Base-by-base conservation (phyloP, 2,329 filamentous ascomycete genomes). In the Talaromyces albobiverticillius region DNA sequence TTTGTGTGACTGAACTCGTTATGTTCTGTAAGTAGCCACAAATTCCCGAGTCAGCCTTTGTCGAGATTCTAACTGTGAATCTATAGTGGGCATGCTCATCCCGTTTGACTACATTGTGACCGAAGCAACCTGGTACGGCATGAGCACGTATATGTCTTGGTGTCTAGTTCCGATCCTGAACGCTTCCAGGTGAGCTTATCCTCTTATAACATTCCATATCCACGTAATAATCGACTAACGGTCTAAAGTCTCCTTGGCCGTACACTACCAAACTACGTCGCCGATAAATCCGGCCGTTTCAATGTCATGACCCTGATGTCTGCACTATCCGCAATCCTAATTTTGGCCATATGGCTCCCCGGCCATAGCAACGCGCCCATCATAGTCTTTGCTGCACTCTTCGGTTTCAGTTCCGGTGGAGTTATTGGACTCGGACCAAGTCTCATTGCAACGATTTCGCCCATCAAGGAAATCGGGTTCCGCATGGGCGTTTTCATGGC, bases 11-110 rank as follows among this genome's bases (percentile, higher is more conserved):
- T 3, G 78, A 67, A 74, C 54, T 86, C 83, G 69, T 67, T 83
- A 65, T 79, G 84, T 64, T 58, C 47, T 59, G 59, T 59, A 53
- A 57, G 60, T 40, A 16, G 42, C 14, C 26, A 20, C 6, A 20
- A 18, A 4, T 10, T 20, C 5, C 6, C n/a, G 10, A 29, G 26
- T 20, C 6, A 3, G 16, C 14, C 16, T 20, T 11, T 18, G n/a
- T 38, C 36, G 18, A 38, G 16, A 16, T 18, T 18, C 36, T 38
- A 38, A 38, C 36, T n/a, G 22, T 11, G 11, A 8, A 23, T 52
- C 7, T 72, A 79, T 81, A 71, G 71, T 76, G 46, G 80, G 79
- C 70, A 84, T 87, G 59, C 82, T 88, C 65, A 62, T 83, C 14
- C 81, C 82, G 1, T 77, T 80, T 59, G 77, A 75, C 57, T 84